phyloP scores from a whole-genome alignment of 2,329 filamentous ascomycete genomes.

The Trichothecium sympodiale region DNA sequence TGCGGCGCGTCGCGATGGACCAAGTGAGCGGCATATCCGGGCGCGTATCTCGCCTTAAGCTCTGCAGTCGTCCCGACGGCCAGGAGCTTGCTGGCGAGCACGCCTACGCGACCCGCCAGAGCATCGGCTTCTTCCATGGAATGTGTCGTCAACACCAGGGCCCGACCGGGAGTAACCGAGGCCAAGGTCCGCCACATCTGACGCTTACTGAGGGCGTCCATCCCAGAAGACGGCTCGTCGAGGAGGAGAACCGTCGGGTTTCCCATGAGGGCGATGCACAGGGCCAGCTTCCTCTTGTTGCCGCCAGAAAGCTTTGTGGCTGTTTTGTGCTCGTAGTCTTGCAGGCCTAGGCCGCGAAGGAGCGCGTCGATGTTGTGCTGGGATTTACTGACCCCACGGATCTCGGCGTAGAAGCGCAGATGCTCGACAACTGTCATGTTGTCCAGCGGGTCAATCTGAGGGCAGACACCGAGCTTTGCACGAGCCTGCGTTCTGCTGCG shows the following conservation, averaged over 20 bases:
- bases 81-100: conserved; percentile 77
- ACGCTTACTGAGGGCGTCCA: conserved; percentile 83
- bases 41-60: conserved; percentile 64
- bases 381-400: conserved; percentile 67
- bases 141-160: conserved; percentile 81
- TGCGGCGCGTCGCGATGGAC: conserved; percentile 66
- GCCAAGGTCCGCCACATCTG: conserved; percentile 86
- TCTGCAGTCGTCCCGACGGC: conserved; percentile 67
- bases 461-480: conserved; percentile 77
- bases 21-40: conserved; percentile 71
- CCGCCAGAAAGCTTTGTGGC: conserved; percentile 74
- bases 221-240: conserved; percentile 79
- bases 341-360: conserved; percentile 69
- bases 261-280: conserved; percentile 86
- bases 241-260: conserved; percentile 80
- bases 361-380: conserved; percentile 69
- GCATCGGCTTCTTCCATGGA: conserved; percentile 94
- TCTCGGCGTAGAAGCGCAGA: conserved; percentile 74
- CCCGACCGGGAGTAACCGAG: conserved; percentile 63
- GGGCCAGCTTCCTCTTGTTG: conserved; percentile 84
- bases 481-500: conserved; percentile 61
- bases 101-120: conserved; percentile 71
- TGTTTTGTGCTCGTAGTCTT: conserved; percentile 60
- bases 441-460: conserved; percentile 81
- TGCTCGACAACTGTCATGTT: conserved; percentile 84